A percentile compares a stretch with the other conserved stretches of the same genome.
Evolutionary conservation across 345 rosid species (phyloP).

Genomic region (Alliaria petiolata): DNA sequence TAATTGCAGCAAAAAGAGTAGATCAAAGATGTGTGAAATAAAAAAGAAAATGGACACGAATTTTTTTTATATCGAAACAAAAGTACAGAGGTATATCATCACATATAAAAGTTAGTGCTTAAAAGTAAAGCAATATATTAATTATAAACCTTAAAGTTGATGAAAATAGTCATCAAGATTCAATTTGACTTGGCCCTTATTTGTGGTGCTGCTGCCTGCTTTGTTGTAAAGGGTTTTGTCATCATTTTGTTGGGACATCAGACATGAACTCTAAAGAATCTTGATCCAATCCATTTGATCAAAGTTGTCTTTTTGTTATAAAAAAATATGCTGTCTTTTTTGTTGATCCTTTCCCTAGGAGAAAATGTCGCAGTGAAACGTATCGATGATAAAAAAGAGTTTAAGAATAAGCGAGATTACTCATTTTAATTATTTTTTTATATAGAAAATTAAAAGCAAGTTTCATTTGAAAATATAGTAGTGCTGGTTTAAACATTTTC

Average conservation of each 20-base stretch:
- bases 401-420: background rate
- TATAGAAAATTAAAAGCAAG: background rate
- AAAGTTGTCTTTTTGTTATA: conserved; percentile 3
- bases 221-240: background rate
- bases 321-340: too few species aligned
- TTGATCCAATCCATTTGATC: background rate
- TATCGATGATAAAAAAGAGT: background rate
- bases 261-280: background rate
- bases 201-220: background rate
- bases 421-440: too few species aligned
- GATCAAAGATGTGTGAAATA: too few species aligned
- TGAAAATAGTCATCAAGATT: background rate
- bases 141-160: background rate
- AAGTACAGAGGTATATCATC: background rate
- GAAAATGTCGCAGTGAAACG: background rate
- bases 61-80: background rate
- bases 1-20: too few species aligned
- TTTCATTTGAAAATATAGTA: background rate
- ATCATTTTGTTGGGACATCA: background rate
- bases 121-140: background rate
- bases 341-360: background rate
- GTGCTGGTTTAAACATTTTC: background rate
- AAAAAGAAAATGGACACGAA: background rate
- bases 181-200: conserved; percentile 9
- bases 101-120: background rate